Base-by-base conservation (phyloP, 768 basidiomycete genomes). In the Serendipita indica region DNA sequence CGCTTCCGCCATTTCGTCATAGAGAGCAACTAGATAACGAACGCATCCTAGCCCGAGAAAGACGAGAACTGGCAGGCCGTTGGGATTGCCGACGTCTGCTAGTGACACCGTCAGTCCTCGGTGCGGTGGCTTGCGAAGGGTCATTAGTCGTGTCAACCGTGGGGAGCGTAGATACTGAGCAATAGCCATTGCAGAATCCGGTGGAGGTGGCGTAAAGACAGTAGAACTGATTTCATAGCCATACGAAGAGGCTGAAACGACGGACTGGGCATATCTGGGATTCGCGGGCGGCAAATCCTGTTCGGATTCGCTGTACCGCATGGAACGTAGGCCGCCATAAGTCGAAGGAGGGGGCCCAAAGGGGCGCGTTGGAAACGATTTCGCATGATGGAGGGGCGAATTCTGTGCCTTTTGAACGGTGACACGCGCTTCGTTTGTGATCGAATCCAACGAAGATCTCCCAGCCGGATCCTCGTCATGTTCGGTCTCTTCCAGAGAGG, bases 21-120 rank as follows among this genome's bases (percentile, higher is more conserved):
- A 98, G 49, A 98, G 71, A 13, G 89, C 92, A 77, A 96, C 86
- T 60, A 97, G 78, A 69, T 98, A 92, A 37, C 94, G 79, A 2
- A 98, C 94, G 66, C 89, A 90, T 14, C 93, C 94, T 46, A 98
- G 68, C 1, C 94, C 94, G 61, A 99, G 79, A 69, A 94, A 99
- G 22, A 98, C 79, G 22, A 99, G 72, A 6, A 98, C 79, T 0
- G 94, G 94, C 65, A 81, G 79, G 1, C 94, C 94, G n/a, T 77
- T 79, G 2, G 84, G 77, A 62, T 78, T 79, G 2, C 96, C 94
- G 61, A 97, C 77, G 67, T 98, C 94, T 2, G 94, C 91, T n/a
- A 94, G 75, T 64, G 94, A 94, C 59, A 97, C 84, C 25, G 80
- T 81, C 61, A 90, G 77, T 14, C 87, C 83, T 65, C 80, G 73